Conservation (phyloP, 2,329 filamentous ascomycete species). For the Penicillium nordicum region DNA sequence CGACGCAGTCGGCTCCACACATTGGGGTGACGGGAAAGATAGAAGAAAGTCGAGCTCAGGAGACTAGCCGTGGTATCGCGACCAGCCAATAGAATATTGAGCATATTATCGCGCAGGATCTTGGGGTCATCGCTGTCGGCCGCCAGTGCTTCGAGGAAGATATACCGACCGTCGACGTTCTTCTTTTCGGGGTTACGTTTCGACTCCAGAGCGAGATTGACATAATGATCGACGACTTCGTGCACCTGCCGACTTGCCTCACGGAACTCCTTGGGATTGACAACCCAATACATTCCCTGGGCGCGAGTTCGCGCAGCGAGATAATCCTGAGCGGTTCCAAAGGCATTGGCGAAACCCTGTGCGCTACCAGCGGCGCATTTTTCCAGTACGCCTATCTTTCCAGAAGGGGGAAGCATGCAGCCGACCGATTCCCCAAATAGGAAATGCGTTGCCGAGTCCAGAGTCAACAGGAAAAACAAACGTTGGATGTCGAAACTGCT, state of each 20-base stretch:
- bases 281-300: constrained; percentile 37
- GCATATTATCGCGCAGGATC: constrained; percentile 47
- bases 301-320: constrained; percentile 30
- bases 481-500: constrained; percentile 65
- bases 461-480: constrained; percentile 74
- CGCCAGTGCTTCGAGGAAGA: constrained; percentile 51
- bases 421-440: constrained; percentile 73
- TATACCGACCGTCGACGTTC: constrained; percentile 39
- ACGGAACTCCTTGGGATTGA: constrained; percentile 40
- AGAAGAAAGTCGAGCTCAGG: constrained; percentile 47
- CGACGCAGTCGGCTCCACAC: constrained; percentile 38
- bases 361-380: constrained; percentile 33
- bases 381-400: constrained; percentile 51
- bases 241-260: constrained; percentile 43
- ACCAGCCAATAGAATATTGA: constrained; percentile 52
- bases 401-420: constrained; percentile 40
- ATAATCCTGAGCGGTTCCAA: constrained; percentile 35
- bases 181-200: constrained; percentile 34
- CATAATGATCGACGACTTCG: constrained; percentile 50
- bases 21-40: constrained; percentile 41
- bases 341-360: constrained; percentile 37
- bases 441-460: constrained; percentile 85
- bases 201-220: constrained; percentile 42
- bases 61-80: constrained; percentile 52
- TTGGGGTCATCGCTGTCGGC: constrained; percentile 46